phyloP scores from a whole-genome alignment of 2,329 filamentous ascomycete species.

The Keithomyces neogunnii region DNA sequence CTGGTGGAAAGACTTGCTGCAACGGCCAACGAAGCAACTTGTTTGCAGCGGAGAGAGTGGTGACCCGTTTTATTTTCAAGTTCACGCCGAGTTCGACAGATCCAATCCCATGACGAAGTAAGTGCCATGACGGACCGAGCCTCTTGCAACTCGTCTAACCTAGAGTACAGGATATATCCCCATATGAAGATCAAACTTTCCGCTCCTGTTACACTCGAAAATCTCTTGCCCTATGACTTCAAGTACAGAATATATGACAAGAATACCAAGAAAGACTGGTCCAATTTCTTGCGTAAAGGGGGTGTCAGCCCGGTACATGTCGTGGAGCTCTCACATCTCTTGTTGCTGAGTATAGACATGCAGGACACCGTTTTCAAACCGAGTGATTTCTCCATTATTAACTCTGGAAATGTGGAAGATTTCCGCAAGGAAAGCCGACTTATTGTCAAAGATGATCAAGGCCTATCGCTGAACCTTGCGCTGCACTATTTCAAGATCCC shows the following conservation, averaged over 20 bases:
- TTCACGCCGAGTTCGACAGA: constrained; percentile 77
- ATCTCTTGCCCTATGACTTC: constrained; percentile 93
- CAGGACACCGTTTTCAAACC: constrained; percentile 91
- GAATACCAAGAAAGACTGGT: constrained; percentile 98
- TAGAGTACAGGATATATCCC: constrained; percentile 60
- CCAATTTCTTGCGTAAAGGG: constrained; percentile 92
- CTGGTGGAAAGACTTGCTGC: constrained; percentile 88
- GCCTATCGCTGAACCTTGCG: constrained; percentile 69
- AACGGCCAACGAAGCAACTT: constrained; percentile 75
- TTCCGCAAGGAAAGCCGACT: constrained; percentile 77
- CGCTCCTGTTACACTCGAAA: constrained; percentile 88
- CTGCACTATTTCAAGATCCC: constrained; percentile 88
- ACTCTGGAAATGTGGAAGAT: constrained; percentile 77
- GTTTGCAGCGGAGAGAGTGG: constrained; percentile 81
- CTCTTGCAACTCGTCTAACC: neutral
- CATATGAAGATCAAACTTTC: constrained; percentile 91
- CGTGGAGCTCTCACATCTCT: constrained; percentile 86
- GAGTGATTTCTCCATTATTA: constrained; percentile 96
- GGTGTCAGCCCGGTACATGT: constrained; percentile 96
- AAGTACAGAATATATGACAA: constrained; percentile 99
- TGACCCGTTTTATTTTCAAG: constrained; percentile 94
- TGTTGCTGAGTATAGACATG: constrained; percentile 90
- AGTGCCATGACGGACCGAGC: constrained; percentile 16
- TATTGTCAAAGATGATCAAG: constrained; percentile 76
- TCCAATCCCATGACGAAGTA: constrained; percentile 72